phyloP scores from a whole-genome alignment of 2,329 filamentous ascomycete species.

The Claviceps pusilla region DNA sequence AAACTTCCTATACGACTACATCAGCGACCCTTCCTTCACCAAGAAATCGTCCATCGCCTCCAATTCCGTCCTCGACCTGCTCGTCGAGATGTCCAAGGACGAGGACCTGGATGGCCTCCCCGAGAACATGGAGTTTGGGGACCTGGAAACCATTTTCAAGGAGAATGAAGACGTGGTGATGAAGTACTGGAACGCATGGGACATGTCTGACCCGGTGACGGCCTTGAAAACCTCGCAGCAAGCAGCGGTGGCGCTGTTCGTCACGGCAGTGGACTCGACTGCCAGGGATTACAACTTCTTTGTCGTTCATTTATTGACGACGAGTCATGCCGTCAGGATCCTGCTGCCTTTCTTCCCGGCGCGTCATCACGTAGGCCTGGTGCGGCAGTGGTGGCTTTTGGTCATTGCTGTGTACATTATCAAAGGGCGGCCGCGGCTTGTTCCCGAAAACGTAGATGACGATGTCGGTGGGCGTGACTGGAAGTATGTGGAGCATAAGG shows the following conservation, averaged over 20 bases:
- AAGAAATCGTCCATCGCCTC: slow-evolving; percentile 44
- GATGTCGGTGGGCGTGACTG: slow-evolving; percentile 55
- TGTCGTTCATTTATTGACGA: slow-evolving; percentile 66
- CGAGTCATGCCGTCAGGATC: slow-evolving; percentile 77
- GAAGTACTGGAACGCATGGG: slow-evolving; percentile 87
- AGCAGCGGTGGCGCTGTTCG: slow-evolving; percentile 44
- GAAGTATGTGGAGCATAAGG: slow-evolving; percentile 60
- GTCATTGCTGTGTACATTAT: slow-evolving; percentile 63
- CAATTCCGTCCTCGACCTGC: slow-evolving; percentile 52
- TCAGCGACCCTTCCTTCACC: slow-evolving; percentile 61
- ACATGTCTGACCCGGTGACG: slow-evolving; percentile 49
- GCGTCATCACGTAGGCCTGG: slow-evolving; percentile 55
- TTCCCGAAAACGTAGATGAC: slow-evolving; percentile 44
- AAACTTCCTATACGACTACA: slow-evolving; percentile 46
- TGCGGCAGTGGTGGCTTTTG: slow-evolving; percentile 84
- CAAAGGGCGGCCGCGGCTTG: slow-evolving; percentile 57
- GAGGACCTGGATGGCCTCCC: slow-evolving; percentile 54
- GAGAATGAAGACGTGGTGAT: slow-evolving; percentile 56
- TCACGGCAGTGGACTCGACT: slow-evolving; percentile 42
- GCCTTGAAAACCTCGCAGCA: slow-evolving; percentile 62
- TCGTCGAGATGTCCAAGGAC: slow-evolving; percentile 56
- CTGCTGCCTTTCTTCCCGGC: slow-evolving; percentile 63
- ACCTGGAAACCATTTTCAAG: slow-evolving; percentile 53
- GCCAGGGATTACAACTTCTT: slow-evolving; percentile 67
- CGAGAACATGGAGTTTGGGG: slow-evolving; percentile 38